Evolutionary conservation across 1,284 basidiomycete species (phyloP).

Genomic region (Peniophora sp.): DNA sequence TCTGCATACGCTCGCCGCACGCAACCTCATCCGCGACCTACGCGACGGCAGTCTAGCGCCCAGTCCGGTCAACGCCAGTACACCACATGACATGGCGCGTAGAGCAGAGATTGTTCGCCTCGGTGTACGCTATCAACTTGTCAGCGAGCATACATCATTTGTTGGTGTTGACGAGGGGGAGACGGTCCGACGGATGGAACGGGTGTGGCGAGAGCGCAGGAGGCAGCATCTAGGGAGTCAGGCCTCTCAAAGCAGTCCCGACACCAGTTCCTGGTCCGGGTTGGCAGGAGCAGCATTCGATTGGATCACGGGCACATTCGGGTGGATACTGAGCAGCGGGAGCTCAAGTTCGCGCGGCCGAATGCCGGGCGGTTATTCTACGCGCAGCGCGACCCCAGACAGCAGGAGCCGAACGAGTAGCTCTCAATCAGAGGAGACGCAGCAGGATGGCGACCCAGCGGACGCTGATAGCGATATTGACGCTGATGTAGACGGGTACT

Average conservation of each 20-base stretch:
- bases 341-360: neutral
- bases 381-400: neutral
- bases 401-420: neutral
- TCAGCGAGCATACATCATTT: slow-evolving; percentile 46
- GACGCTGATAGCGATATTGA: neutral
- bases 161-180: slow-evolving; percentile 36
- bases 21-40: slow-evolving; percentile 40
- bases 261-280: neutral
- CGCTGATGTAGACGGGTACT: slow-evolving; percentile 16
- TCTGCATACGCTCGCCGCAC: slow-evolving; percentile 48
- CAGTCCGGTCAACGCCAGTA: neutral
- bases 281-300: neutral
- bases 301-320: neutral
- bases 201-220: neutral
- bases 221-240: neutral
- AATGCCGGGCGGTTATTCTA: neutral
- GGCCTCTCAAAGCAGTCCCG: neutral
- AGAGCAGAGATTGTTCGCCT: slow-evolving; percentile 39
- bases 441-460: no score
- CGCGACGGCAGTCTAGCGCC: slow-evolving; percentile 16
- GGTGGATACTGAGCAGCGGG: neutral
- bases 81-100: slow-evolving; percentile 23
- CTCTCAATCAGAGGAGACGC: neutral
- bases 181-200: neutral
- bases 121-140: slow-evolving; percentile 43